phyloP scores from a whole-genome alignment of 495 filamentous ascomycete genomes.

The Trichoderma erinaceum region DNA sequence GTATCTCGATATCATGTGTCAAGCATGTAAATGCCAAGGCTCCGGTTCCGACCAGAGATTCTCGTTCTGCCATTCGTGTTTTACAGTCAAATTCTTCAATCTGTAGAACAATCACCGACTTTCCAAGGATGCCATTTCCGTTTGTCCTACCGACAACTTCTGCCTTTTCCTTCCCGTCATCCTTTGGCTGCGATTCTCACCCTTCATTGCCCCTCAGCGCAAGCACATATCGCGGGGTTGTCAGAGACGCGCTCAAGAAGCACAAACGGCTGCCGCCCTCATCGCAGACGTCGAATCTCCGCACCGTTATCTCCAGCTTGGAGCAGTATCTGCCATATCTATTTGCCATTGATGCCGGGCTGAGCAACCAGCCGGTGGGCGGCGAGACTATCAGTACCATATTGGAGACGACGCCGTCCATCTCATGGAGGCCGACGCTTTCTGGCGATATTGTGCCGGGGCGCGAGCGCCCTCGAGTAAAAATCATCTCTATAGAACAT shows the following conservation, averaged over 20 bases:
- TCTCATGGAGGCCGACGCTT: constrained; percentile 82
- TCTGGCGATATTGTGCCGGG: constrained; percentile 50
- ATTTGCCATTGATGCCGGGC: constrained; percentile 62
- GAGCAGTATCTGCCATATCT: constrained; percentile 76
- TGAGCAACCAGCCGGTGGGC: constrained; percentile 40
- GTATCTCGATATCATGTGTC: no score
- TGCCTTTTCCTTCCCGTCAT: constrained; percentile 66
- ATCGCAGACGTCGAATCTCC: constrained; percentile 60
- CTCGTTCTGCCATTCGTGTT: no score
- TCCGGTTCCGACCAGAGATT: no score
- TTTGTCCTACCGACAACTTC: constrained; percentile 83
- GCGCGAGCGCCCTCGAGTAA: constrained; percentile 54
- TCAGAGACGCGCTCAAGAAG: constrained; percentile 70
- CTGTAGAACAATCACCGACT: no score
- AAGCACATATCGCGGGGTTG: constrained; percentile 69
- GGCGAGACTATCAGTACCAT: constrained; percentile 58
- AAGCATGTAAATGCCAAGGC: no score
- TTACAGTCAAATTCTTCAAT: no score
- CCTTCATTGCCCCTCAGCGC: constrained; percentile 74
- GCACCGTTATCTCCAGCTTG: constrained; percentile 57
- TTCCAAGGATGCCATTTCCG: constrained; percentile 66
- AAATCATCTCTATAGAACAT: constrained; percentile 69
- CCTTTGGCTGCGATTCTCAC: constrained; percentile 64
- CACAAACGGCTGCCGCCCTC: constrained; percentile 70
- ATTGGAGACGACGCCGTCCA: constrained; percentile 39